These are phyloP conservation scores for Globisporangium solare DNA, from an alignment of 352 stramenopile species.

Conservation along the genomic window DNA sequence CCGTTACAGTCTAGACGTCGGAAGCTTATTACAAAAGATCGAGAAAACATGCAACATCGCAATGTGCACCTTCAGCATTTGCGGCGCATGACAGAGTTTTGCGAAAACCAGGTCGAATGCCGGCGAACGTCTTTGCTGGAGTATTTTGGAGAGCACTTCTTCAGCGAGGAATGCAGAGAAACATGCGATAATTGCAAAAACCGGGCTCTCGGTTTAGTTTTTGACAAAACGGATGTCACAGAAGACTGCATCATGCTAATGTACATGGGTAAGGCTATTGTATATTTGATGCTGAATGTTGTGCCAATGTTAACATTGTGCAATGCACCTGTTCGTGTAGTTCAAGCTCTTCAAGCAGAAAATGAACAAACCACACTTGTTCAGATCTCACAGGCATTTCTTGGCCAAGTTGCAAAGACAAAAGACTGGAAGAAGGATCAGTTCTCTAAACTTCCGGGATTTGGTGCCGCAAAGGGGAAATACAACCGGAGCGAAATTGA, in stretches of 20 bases:
- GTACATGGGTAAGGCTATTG: constrained; percentile 43
- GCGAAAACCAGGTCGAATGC: constrained; percentile 86
- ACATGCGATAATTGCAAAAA: constrained; percentile 90
- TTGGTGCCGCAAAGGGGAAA: constrained; percentile 63
- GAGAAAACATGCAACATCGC: constrained; percentile 67
- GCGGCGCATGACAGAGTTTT: constrained; percentile 83
- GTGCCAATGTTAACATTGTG: neutral
- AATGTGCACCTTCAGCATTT: constrained; percentile 84
- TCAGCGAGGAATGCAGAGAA: constrained; percentile 53
- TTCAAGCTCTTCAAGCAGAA: constrained; percentile 57
- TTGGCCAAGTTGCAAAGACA: constrained; percentile 60
- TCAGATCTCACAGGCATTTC: constrained; percentile 69
- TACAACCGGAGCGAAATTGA: constrained; percentile 79
- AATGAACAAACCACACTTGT: constrained; percentile 65
- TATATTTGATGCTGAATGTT: constrained; percentile 2
- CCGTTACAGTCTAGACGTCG: constrained; percentile 43
- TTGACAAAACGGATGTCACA: constrained; percentile 76
- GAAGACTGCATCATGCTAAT: constrained; percentile 60
- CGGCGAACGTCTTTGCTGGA: constrained; percentile 76
- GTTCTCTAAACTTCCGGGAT: constrained; percentile 52
- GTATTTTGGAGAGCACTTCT: constrained; percentile 89
- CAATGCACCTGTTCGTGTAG: constrained; percentile 15
- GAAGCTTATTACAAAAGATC: constrained; percentile 78
- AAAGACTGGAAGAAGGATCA: constrained; percentile 69
- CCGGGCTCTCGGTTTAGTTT: constrained; percentile 48